Evolutionary conservation across 768 basidiomycete genomes (phyloP).

Genomic region (Tylopilus intermedius): DNA sequence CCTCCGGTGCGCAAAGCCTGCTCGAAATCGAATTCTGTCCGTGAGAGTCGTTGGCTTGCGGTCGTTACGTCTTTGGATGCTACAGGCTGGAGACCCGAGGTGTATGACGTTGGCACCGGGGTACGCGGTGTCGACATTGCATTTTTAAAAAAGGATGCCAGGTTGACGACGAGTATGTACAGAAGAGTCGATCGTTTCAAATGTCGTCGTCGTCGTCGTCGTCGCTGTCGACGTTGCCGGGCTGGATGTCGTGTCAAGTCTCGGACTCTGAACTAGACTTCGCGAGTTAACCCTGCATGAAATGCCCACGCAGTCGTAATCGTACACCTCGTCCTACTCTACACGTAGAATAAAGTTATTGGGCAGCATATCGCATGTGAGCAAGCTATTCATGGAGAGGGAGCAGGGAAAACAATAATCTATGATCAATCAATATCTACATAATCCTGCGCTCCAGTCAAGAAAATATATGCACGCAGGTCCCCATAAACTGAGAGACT

Average conservation of each 20-base stretch:
- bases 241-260: background rate
- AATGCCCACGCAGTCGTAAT: slow-evolving; percentile 18
- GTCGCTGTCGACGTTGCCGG: background rate
- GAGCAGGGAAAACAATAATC: slow-evolving; percentile 29
- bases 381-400: slow-evolving; percentile 9
- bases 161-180: slow-evolving; percentile 38
- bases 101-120: slow-evolving; percentile 46
- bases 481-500: slow-evolving; percentile 13
- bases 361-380: slow-evolving; percentile 26
- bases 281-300: slow-evolving; percentile 18
- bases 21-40: slow-evolving; percentile 80
- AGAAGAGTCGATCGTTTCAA: background rate
- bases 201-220: slow-evolving; percentile 10
- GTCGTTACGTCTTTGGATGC: slow-evolving; percentile 45
- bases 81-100: slow-evolving; percentile 51
- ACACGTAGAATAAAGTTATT: slow-evolving; percentile 32
- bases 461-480: slow-evolving; percentile 30
- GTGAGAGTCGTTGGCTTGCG: slow-evolving; percentile 53
- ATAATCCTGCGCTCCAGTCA: slow-evolving; percentile 30
- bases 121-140: slow-evolving; percentile 42
- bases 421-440: slow-evolving; percentile 29
- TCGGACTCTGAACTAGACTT: too few relatives aligned
- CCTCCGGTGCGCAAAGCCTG: slow-evolving; percentile 62
- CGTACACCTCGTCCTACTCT: slow-evolving; percentile 25
- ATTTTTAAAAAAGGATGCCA: slow-evolving; percentile 65